phyloP scores from a whole-genome alignment of 2,329 filamentous ascomycete genomes.

The Fusarium staphyleae region DNA sequence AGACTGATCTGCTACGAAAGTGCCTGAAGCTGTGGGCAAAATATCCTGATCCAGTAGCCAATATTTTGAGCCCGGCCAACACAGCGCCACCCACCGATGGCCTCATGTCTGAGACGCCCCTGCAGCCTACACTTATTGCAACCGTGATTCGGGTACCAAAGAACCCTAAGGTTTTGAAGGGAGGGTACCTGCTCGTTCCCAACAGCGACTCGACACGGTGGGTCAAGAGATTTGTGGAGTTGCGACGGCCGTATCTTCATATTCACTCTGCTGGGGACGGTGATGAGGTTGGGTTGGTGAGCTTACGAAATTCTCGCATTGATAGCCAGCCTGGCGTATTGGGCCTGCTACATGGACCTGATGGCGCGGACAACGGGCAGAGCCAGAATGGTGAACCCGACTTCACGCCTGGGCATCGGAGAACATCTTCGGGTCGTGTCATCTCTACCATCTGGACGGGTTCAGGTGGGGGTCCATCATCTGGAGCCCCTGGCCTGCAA shows the following conservation, averaged over 20 bases:
- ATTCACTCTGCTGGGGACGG: conserved; percentile 85
- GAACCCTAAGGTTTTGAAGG: conserved; percentile 81
- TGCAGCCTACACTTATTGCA: conserved; percentile 72
- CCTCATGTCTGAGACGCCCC: conserved; percentile 54
- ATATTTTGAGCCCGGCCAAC: conserved; percentile 65
- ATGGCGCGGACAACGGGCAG: conserved; percentile 47
- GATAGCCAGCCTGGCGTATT: conserved; percentile 91
- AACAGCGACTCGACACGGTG: conserved; percentile 83
- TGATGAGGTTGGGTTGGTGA: conserved; percentile 89
- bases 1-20: conserved; percentile 59
- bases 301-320: conserved; percentile 86
- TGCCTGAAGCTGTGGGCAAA: conserved; percentile 71
- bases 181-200: conserved; percentile 85
- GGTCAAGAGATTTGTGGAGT: conserved; percentile 91
- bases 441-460: conserved; percentile 65
- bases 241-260: conserved; percentile 89
- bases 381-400: conserved; percentile 46
- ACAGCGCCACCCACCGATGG: conserved; percentile 75
- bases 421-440: conserved; percentile 59
- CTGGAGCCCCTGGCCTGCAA: conserved; percentile 52
- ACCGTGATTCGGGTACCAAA: conserved; percentile 81
- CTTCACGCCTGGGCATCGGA: conserved; percentile 56
- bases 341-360: conserved; percentile 69
- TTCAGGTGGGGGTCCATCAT: conserved; percentile 45
- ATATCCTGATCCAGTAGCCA: conserved; percentile 62